Evolutionary conservation across 805 yeast genomes (phyloP), one percentile per base, ranked within the genome.

Genomic region (Candida orba): DNA sequence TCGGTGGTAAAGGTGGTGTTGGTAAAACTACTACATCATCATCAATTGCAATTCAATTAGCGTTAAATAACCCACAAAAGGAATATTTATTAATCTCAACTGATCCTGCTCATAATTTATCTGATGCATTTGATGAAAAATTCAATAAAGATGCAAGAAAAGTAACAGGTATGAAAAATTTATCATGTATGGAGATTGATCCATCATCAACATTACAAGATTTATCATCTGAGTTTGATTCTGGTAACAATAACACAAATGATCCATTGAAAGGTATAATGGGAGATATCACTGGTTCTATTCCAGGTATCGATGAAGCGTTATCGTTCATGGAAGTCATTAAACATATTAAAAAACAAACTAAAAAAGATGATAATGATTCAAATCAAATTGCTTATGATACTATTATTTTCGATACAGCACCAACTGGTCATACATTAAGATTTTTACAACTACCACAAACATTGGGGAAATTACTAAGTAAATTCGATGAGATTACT

Each of bases 1-100:
- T 91, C 36, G 99, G 99, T 52, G 99, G 99, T 54, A 93, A 93
- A 71, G 99, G 99, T 64, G 99, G 99, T 67, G 99, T 93, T 25
- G 99, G 99, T 58, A 93, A 93, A 64, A 93, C 99, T 50, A 93
- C 99, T 23, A 86, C 97, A 4, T 91, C 98, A 1, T 90, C 96
- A 38, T 89, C 97, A 22, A 75, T 93, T 53, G 95, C 99, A 20
- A 83, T 90, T 50, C 98, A 93, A 67, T 76, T 93, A 63, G 97
- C 99, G 15, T 66, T 84, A 48, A 71, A 75, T 45, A 83, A 95
- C 60, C 95, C 95, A 31, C 52, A 64, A 15, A 90, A 88, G 52
- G 82, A 84, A 55, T 95, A 88, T 54, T 71, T 93, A 49, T 71
- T 93, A 55, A 93, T 93, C 56, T 90, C 96, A 29, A 90, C 98